Base-by-base conservation (phyloP, 2,329 filamentous ascomycete genomes). In the Colletotrichum spinosum region DNA sequence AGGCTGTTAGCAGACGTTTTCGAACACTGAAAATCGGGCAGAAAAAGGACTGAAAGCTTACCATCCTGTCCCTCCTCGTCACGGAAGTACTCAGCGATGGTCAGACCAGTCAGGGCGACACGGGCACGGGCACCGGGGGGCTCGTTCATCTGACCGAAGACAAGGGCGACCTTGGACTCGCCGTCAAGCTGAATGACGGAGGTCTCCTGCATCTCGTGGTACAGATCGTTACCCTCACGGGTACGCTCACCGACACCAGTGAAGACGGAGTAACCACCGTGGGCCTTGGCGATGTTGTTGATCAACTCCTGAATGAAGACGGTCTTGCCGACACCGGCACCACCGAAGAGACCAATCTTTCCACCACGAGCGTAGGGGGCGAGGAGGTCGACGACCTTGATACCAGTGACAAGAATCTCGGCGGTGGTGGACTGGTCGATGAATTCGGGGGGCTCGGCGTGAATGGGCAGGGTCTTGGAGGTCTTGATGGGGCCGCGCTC, bases 231-330 rank as follows among this genome's bases (percentile, higher is more conserved):
- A 90, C 96, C 96, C 91, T 99, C 96, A 93, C 96, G 96, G 81
- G 96, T 99, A 88, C 96, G 95, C 92, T 99, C 96, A 83, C 96
- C 96, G 85, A 99, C 96, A 95, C 96, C 96, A 80, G 94, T 97
- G 92, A 99, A 99, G 81, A 99, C 96, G 74, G 96, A 99, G 92
- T 97, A 99, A 97, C 96, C 96, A 97, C 96, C 96, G 88, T 99
- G 96, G 76, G 96, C 96, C 90, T 98, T 98, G 86, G 96, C 96
- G 80, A 99, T 98, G 92, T 99, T 99, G 94, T 99, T 99, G 88
- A 99, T 99, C 81, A 99, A 87, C 87, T 99, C 96, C 90, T 99
- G 96, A 83, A 99, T 99, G 89, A 98, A 99, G 81, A 99, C 96
- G 82, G 96, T 99, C 92, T 99, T 99, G 84, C 96, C 96, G 88